phyloP scores from a whole-genome alignment of 2,329 filamentous ascomycete genomes.

The Paraphaeosphaeria sporulosa region DNA sequence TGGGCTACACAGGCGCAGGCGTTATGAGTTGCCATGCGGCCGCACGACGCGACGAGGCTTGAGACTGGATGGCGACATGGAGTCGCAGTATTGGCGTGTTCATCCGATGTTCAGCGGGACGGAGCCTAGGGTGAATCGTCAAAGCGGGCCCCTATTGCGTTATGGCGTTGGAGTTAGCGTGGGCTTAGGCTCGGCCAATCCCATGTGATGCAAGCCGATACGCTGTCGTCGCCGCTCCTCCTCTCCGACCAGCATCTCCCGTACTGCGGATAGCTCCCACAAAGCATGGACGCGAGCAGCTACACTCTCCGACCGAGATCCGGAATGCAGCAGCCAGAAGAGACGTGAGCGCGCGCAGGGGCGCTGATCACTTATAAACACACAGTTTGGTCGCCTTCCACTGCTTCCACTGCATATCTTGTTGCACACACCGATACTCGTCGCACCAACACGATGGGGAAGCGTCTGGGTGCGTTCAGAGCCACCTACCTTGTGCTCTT shows the following conservation, averaged over 20 bases:
- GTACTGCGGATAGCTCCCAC: too few species aligned
- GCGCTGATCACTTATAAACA: constrained; percentile 1
- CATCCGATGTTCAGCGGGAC: background rate
- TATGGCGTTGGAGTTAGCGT: background rate
- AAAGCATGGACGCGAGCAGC: background rate
- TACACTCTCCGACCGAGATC: background rate
- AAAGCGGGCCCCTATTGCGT: background rate
- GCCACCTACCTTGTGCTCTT: constrained; percentile 11
- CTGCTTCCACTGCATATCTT: background rate
- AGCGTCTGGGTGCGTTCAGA: constrained; percentile 10
- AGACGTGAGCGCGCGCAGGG: background rate
- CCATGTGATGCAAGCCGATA: background rate
- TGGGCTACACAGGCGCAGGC: background rate
- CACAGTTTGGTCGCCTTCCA: background rate
- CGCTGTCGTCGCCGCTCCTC: background rate
- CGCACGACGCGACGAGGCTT: background rate
- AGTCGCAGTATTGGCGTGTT: background rate
- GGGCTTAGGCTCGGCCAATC: background rate
- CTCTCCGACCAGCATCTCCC: too few species aligned
- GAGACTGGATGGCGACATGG: background rate
- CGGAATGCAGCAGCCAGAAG: background rate
- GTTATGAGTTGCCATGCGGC: background rate
- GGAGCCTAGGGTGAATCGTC: background rate
- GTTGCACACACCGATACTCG: background rate
- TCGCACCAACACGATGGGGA: constrained; percentile 3